These are phyloP conservation scores for Chaetomium tenue DNA, from an alignment of 495 filamentous ascomycete species.

Conservation along the genomic window DNA sequence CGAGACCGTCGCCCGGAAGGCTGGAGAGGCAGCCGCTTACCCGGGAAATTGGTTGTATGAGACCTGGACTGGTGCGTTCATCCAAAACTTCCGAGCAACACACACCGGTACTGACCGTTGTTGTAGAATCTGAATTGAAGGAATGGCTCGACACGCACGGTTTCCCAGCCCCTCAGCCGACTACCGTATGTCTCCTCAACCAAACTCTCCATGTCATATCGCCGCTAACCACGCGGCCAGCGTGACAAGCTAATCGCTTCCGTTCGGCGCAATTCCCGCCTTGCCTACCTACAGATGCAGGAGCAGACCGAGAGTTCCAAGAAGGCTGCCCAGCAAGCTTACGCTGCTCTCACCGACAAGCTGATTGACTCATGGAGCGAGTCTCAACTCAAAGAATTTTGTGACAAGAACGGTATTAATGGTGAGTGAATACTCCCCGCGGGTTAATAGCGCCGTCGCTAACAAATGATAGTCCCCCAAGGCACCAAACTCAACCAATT, in stretches of 20 bases:
- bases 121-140: constrained; percentile 49
- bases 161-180: constrained; percentile 82
- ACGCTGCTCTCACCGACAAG: constrained; percentile 71
- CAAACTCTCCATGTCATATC: not conserved
- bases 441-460: constrained; percentile 32
- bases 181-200: constrained; percentile 43
- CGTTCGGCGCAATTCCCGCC: constrained; percentile 86
- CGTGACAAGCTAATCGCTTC: constrained; percentile 85
- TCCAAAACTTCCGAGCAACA: not conserved
- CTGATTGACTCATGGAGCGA: constrained; percentile 90
- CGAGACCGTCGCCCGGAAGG: constrained; percentile 75
- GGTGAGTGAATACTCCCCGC: constrained; percentile 30
- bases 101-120: constrained; percentile 46
- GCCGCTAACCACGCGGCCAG: constrained; percentile 26
- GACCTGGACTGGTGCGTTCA: constrained; percentile 68
- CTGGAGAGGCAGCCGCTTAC: constrained; percentile 75
- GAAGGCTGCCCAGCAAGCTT: constrained; percentile 64
- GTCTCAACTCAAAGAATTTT: constrained; percentile 82
- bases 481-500: constrained; percentile 87
- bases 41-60: constrained; percentile 96
- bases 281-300: constrained; percentile 65
- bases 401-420: constrained; percentile 78
- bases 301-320: constrained; percentile 60
- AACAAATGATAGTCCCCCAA: constrained; percentile 73
- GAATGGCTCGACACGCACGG: constrained; percentile 89